Evolutionary conservation across 2,329 filamentous ascomycete species (phyloP), one percentile per base, ranked within the genome.

Genomic region (Aspergillus glaucus): DNA sequence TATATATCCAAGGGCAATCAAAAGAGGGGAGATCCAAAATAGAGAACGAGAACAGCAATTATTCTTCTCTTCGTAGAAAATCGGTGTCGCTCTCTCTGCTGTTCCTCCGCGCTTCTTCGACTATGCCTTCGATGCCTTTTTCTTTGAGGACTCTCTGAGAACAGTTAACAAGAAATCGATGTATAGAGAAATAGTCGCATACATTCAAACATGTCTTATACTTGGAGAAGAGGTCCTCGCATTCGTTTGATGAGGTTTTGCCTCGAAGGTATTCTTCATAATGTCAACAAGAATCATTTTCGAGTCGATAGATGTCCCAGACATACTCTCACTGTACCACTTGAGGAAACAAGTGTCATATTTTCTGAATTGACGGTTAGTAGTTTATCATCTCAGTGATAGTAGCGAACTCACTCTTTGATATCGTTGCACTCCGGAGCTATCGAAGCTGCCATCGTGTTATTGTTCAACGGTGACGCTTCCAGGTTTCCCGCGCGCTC

Each of bases 301-400:
- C 28, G 12, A 8, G 15, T 17, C 17, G 8, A 19, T 34, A 12
- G 21, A 17, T 28, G 21, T 26, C 15, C n/a, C 2, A 12, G 10
- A 70, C 85, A 50, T 77, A 96, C 93, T 97, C 73, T 98, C 93
- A 66, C 91, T 96, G 70, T 98, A 98, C 93, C 93, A 98, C 73
- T 95, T 97, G 55, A 98, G 75, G 68, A 98, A 98, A 74, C 93
- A 98, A 46, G 86, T 91, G 69, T 98, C 93, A 67, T 98, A 98
- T 61, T 85, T 88, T 68, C 91, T 96, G 53, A 21, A 46, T 26
- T 14, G 3, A n/a, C 6, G 4, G 48, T 59, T 48, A 59, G 55
- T 46, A 26, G 22, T 22, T 22, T 22, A 50, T 40, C 24, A 39
- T 39, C 26, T 30, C 26, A 37, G 44, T 40, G 47, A 49, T 37